Base-by-base conservation (phyloP, 345 rosid species). In the Noccaea caerulescens region DNA sequence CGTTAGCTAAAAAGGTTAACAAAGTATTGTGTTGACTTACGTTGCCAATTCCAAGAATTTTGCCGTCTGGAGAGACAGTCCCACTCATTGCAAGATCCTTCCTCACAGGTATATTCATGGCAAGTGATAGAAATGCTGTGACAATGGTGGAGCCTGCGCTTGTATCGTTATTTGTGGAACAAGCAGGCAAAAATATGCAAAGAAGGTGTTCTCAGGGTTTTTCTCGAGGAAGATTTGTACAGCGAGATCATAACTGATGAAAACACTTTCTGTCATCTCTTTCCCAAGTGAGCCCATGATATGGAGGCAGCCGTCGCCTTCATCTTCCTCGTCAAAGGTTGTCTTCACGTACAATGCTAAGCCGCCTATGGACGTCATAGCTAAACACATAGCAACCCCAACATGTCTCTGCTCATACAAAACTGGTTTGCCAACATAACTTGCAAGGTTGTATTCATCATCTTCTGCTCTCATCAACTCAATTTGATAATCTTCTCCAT, bases 121-220 rank as follows among this genome's bases (percentile, higher is more conserved):
- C 92, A 20, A 93, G 87, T 18, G 98, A 91, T 12, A 93, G 79
- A 85, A 92, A 68, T 3, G 98, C 88, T 1, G 97, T 91, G 75
- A 91, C 81, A 91, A 91, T 88, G 68, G 97, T 88, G 79, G 93
- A 91, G 56, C 97, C 95, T 4, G 95, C 97, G 72, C 97, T 91
- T 1, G 97, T 89, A 34, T 95, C 97, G 32, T 91, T 95, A 68
- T 88, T 87, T 91, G 97, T 65, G 87, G 89, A 83, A 88, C 95
- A 69, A 91, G 82, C 80, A 84, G 84, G 75, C 88, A 53, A 25
- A 25, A 0, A 62, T 85, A 76, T 68, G 87, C 83, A 44, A 91
- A 91, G 84, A 80, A 88, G 8, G 66, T 73, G 66, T 80, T 87
- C 25, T 66, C 84, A 0, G 88, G 87, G 5, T 86, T 88, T 82